Base-by-base conservation (phyloP, 495 filamentous ascomycete species). In the Lophiotrema nucula region DNA sequence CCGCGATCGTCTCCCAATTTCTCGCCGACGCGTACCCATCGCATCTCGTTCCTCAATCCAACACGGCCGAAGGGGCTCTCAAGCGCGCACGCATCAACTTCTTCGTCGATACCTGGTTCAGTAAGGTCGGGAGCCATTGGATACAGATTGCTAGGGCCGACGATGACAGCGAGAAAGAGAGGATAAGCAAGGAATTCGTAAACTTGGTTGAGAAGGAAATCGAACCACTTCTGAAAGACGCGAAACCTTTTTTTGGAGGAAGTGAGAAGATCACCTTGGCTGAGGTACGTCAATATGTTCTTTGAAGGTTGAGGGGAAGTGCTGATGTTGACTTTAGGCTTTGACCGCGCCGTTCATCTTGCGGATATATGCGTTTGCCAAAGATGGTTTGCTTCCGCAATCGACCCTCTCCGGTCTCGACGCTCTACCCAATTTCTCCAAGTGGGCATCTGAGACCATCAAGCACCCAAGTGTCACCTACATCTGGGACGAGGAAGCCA, bases 201-300 rank as follows among this genome's bases (percentile, higher is more conserved):
- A 78, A 75, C 10, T 74, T 74, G 3, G 69, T 88, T 16, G 77
- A 81, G 46, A 90, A 86, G 71, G 88, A 95, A 63, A 72, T 96
- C 48, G 88, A 89, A 72, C 87, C 88, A 1, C 68, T 88, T 24
- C 71, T 96, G 22, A 69, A 72, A 6, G 81, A 83, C 49, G 85
- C 85, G 4, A 77, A 67, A 0, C 90, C 89, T 0, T 95, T 87
- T 74, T 96, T 93, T 73, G 86, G 84, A n/a, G 90, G 90, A 0
- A 86, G 83, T 51, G 75, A 84, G 47, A 84, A 80, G 66, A 63
- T 92, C 28, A 92, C 89, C 1, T 72, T 90, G 25, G 90, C 83
- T 13, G 90, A 95, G 82, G 89, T 90, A 73, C 58, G 76, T 55
- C 15, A 21, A 21, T n/a, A 39, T 25, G 3, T 28, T 35, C 3